Percentiles rank a stretch among this genome's conserved stretches.
Evolutionary conservation across 176 grass and related monocot genomes (phyloP).

Genomic region (Rhynchospora tenuis): DNA sequence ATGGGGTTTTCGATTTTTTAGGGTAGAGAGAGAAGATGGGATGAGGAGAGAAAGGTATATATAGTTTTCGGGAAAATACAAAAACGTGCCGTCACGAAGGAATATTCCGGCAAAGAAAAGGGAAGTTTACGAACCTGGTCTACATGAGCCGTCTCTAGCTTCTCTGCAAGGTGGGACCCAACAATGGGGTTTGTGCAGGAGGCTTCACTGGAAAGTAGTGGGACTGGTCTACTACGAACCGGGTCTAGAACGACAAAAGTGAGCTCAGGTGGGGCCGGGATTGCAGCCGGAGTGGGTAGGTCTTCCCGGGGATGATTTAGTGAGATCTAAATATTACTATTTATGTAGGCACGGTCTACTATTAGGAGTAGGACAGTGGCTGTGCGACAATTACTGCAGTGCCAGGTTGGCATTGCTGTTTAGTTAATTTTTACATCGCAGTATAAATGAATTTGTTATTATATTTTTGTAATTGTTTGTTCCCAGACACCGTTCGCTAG

Average conservation of each 20-base stretch:
- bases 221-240: neutral
- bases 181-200: neutral
- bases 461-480: neutral
- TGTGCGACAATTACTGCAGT: neutral
- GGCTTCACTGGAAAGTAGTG: neutral
- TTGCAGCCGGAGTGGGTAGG: neutral
- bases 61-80: conserved; percentile 99
- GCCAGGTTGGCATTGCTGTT: neutral
- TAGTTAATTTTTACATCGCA: neutral
- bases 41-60: conserved; percentile 57
- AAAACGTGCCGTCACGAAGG: conserved; percentile 27
- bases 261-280: neutral
- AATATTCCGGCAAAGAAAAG: conserved; percentile 30
- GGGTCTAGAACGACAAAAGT: neutral
- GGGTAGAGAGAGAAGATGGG: conserved; percentile 43
- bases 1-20: conserved; percentile 32
- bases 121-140: neutral
- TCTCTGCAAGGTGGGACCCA: neutral
- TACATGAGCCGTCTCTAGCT: neutral
- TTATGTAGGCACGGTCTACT: neutral
- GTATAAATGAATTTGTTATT: neutral
- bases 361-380: neutral
- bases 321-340: neutral
- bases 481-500: too few species aligned
- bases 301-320: neutral